Base-by-base conservation (phyloP, 371 early-diverging fungal species). In the Mortierella sp. region DNA sequence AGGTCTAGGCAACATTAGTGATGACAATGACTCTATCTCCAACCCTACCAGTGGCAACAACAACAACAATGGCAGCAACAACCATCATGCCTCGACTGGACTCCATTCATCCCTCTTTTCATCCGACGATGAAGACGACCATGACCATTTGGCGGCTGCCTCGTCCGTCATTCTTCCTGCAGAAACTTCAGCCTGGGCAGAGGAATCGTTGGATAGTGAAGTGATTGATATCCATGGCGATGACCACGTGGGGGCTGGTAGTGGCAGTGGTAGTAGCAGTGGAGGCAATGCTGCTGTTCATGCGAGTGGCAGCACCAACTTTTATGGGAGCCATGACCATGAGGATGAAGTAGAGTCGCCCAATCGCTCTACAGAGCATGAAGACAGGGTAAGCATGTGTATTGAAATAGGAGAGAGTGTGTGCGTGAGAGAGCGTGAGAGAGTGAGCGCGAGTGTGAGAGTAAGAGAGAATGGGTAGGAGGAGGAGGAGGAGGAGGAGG, bases 111-210 rank as follows among this genome's bases (percentile, higher is more conserved):
- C 72, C 7, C 57, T 72, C 43, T 77, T 77, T 61, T 68, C 72
- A 9, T 57, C 66, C 14, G 47, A 19, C 48, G 70, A 77, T 28
- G 72, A 76, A 57, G 68, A 72, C 59, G 56, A 72, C 14, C 45
- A 64, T 1, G 69, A 69, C 72, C 65, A 72, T 48, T 55, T 66
- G 18, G 70, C 66, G 25, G 67, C 68, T 2, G 59, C 79, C 25
- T 77, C 79, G 12, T 72, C 79, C 18, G 26, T 64, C 66, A 77
- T 77, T 58, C 66, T 77, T 1, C 79, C 79, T n/a, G 72, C 79
- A 60, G 79, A 77, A 64, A 69, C 79, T 6, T 77, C 79, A 12
- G 79, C 79, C 16, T 77, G 79, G 79, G 79, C 79, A 11, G 79
- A 77, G 56, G 79, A 77, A 44, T 64, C 79, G 28, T 60, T 77